phyloP scores from a whole-genome alignment of 345 rosid species.

The Brassica rapa region DNA sequence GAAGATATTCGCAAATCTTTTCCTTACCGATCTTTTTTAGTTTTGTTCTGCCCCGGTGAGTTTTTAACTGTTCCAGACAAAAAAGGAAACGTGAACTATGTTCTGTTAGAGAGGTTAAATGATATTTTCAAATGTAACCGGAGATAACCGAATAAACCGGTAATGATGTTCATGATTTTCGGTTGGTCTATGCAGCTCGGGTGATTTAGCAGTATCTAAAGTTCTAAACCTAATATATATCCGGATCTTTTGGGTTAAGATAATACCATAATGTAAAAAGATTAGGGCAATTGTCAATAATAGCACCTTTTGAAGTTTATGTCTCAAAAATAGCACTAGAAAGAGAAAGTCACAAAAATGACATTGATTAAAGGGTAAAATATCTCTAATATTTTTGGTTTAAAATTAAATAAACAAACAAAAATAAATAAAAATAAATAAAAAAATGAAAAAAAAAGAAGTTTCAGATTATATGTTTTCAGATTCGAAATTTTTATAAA shows the following conservation, averaged over 20 bases:
- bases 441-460: too few relatives aligned
- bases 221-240: not conserved
- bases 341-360: too few relatives aligned
- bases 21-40: slow-evolving; percentile 17
- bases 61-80: slow-evolving; percentile 25
- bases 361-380: too few relatives aligned
- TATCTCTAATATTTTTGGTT: too few relatives aligned
- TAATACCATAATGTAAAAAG: too few relatives aligned
- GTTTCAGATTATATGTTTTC: too few relatives aligned
- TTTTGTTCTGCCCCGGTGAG: slow-evolving; percentile 14
- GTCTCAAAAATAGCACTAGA: too few relatives aligned
- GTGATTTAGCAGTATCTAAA: not conserved
- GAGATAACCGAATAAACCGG: slow-evolving; percentile 4
- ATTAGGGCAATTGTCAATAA: too few relatives aligned
- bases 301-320: too few relatives aligned
- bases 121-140: not conserved
- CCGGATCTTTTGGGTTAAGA: not conserved
- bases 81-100: not conserved
- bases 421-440: too few relatives aligned
- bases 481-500: too few relatives aligned
- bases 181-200: not conserved
- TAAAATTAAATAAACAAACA: too few relatives aligned
- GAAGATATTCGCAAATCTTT: slow-evolving; percentile 15
- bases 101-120: slow-evolving; percentile 10
- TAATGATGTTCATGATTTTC: not conserved